Evolutionary conservation across 305 asterid genomes (phyloP), one percentile per base, ranked within the genome.

Genomic region (Ilex paraguariensis): DNA sequence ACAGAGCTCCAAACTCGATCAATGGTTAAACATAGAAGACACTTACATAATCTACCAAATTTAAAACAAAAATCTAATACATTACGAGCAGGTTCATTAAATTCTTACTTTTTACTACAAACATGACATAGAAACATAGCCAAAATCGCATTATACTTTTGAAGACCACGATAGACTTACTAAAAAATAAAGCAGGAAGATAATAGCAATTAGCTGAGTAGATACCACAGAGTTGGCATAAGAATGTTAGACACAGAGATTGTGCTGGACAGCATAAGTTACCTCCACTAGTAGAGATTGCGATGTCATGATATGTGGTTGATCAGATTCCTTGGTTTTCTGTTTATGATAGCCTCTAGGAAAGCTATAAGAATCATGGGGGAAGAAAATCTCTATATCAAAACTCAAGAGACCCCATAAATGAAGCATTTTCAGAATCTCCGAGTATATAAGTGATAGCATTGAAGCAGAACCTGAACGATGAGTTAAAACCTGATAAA

Each of bases 401-500:
- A 88, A 88, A 56, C 73, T 70, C 63, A 88, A 69, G 75, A 88
- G 61, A 42, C 77, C 91, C 82, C 83, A 88, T 75, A 75, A 56
- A 63, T 83, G 95, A 69, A 88, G 85, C 84, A 83, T 80, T 78
- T 86, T 86, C 68, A 88, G 75, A 53, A 88, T 78, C 83, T 88
- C 96, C 1, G 95, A 82, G 79, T 86, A 88, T 73, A 88, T 74
- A 64, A 88, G 85, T 55, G 81, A 77, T 46, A 86, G 86, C 86
- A 86, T 73, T 57, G 96, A 75, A 70, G 81, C 85, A 71, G 96
- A 88, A 71, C 95, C 96, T 46, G 70, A 63, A 49, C 95, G 89
- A 79, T 88, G 96, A 13, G 96, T 88, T 77, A 88, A 82, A 69
- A 88, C 95, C 95, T 88, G 86, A 72, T 46, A 55, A 63, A 54